Base-by-base conservation (phyloP, 306 rosid species). In the Mimosa bimucronata region DNA sequence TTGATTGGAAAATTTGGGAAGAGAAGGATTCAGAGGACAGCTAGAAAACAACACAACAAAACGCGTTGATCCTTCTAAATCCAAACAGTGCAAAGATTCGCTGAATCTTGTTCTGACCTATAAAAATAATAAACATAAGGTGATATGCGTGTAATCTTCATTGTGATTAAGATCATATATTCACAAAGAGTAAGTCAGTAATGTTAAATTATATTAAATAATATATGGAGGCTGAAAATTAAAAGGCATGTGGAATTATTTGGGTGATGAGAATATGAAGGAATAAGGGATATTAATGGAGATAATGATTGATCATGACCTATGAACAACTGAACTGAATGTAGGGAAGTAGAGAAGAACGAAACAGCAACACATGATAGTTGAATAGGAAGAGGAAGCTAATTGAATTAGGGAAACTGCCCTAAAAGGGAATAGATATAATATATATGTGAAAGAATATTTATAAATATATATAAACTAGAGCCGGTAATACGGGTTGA, bases 301-400 rank as follows among this genome's bases (percentile, higher is more conserved):
- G 61, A 53, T 34, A 4, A 6, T 72, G 61, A 50, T 50, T 31
- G 73, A 80, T 64, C 5, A 46, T 23, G 78, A 73, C 57, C 45
- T 16, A 71, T 73, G 73, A 80, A 73, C 73, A 26, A 52, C 34
- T 65, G 74, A 65, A 52, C 34, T 73, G 68, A 46, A 73, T 37
- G 21, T 13, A 31, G 74, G 25, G 74, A 73, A 37, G 74, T 62
- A 19, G 8, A 5, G 23, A 21, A 53, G 28, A 53, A 53, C 5
- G 19, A 25, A 53, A 21, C 61, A 58, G 21, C 44, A 57, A 70
- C 60, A 70, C 77, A 71, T 70, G 71, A 77, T 79, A 29, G 82
- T 79, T 79, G 83, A 46, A 61, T 34, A 44, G 29, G 30, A 61
- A 40, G 23, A 0, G 31, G 55, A 72, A 34, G 41, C 55, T 23